These are phyloP conservation scores for Aspergillus tubingensis DNA, from an alignment of 2,329 filamentous ascomycete species.

Conservation along the genomic window DNA sequence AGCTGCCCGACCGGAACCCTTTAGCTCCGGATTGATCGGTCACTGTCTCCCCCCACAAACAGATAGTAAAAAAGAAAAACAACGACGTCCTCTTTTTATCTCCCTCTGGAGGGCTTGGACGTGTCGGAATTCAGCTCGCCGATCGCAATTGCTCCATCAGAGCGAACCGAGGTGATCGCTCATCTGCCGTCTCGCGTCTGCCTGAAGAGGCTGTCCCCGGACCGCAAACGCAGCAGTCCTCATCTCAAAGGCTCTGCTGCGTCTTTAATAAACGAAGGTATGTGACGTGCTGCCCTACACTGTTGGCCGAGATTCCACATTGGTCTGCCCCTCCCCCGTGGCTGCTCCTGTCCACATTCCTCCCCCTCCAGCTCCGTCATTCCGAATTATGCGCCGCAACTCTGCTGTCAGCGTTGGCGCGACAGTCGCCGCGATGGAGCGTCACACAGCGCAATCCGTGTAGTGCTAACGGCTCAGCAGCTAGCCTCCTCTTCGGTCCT, in stretches of 20 bases:
- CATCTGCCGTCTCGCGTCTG: slow-evolving; percentile 19
- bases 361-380: background rate
- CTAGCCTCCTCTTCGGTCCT: slow-evolving; percentile 33
- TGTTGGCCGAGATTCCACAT: slow-evolving; percentile 47
- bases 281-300: slow-evolving; percentile 64
- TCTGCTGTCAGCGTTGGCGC: slow-evolving; percentile 49
- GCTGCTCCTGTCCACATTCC: background rate
- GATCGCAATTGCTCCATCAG: slow-evolving; percentile 27
- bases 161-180: slow-evolving; percentile 17
- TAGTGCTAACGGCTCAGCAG: slow-evolving; percentile 31
- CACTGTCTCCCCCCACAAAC: slow-evolving; percentile 4
- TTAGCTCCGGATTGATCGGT: slow-evolving; percentile 13
- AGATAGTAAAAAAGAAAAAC: slow-evolving; percentile 7
- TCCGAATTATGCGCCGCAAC: slow-evolving; percentile 4
- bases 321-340: slow-evolving; percentile 45
- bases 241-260: slow-evolving; percentile 21
- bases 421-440: slow-evolving; percentile 28
- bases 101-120: slow-evolving; percentile 28
- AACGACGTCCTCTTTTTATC: slow-evolving; percentile 12
- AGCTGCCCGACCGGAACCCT: slow-evolving; percentile 22
- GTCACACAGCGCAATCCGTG: slow-evolving; percentile 17
- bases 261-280: slow-evolving; percentile 46
- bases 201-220: slow-evolving; percentile 28
- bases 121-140: slow-evolving; percentile 23
- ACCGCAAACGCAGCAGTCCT: slow-evolving; percentile 25